phyloP scores from a whole-genome alignment of 495 filamentous ascomycete species.

The Venustampulla echinocandica region DNA sequence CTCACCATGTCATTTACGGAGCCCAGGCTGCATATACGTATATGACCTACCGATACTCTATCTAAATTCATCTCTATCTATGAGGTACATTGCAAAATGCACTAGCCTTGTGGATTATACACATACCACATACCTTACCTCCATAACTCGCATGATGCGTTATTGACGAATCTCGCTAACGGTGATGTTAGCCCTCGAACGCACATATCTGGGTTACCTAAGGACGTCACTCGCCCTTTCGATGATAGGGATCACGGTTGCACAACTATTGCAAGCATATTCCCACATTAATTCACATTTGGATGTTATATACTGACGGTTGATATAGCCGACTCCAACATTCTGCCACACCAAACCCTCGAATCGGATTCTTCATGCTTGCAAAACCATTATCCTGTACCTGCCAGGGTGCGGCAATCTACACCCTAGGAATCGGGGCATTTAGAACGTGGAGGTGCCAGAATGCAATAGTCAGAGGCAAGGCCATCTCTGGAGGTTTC shows the following conservation, averaged over 20 bases:
- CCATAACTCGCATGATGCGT: too few species aligned
- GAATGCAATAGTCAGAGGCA: constrained; percentile 55
- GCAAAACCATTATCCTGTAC: constrained; percentile 55
- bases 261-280: constrained; percentile 52
- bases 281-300: constrained; percentile 24
- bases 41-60: neutral
- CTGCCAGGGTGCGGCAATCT: constrained; percentile 50
- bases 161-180: constrained; percentile 2
- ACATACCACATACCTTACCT: too few species aligned
- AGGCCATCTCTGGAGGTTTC: constrained; percentile 57
- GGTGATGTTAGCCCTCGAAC: constrained; percentile 53
- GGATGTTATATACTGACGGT: constrained; percentile 7
- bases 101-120: too few species aligned
- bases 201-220: constrained; percentile 71
- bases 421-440: constrained; percentile 48
- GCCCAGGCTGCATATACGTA: neutral
- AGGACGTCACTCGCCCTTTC: constrained; percentile 62
- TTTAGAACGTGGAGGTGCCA: constrained; percentile 64
- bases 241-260: constrained; percentile 55
- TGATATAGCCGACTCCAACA: constrained; percentile 40
- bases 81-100: neutral
- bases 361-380: constrained; percentile 52
- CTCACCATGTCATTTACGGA: too few species aligned
- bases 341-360: constrained; percentile 25
- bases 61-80: neutral